Evolutionary conservation across 495 filamentous ascomycete species (phyloP), one percentile per base, ranked within the genome.

Genomic region (Aspergillus olivimuriae): DNA sequence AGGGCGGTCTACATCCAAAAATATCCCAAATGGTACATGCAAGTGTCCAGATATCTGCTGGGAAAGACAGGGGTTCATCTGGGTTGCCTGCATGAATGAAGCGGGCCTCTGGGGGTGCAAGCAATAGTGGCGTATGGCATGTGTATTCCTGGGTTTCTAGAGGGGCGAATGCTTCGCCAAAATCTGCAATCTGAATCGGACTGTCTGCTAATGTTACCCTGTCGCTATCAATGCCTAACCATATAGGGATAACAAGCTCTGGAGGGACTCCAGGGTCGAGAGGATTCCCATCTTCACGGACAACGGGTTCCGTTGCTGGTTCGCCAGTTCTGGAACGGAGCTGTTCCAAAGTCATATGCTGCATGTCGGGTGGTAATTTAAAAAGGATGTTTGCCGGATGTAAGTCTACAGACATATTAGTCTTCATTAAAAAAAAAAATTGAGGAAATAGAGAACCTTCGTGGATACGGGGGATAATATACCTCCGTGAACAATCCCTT

Each of bases 401-500:
- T 5, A 48, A 16, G 21, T 48, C 46, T 48, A 39, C 4, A 9
- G 3, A 8, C 5, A 21, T 23, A 8, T 22, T 6, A 39, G 4
- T 39, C 22, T 5, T 11, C n/a, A 19, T 9, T 15, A 35, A 35
- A 7, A 35, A 10, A 15, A 35, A 8, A 35, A 35, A 35, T 16
- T 10, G 16, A 35, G 33, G 14, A 8, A 35, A 35, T 15, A 16
- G 15, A 35, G n/a, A n/a, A n/a, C n/a, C n/a, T n/a, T n/a, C n/a
- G n/a, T n/a, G n/a, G n/a, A n/a, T n/a, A n/a, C n/a, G n/a, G n/a
- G n/a, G n/a, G n/a, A n/a, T n/a, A n/a, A 51, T 44, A 16, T 26
- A 55, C 52, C 48, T 17, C 53, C 52, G 39, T 64, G 55, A 39
- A 61, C 56, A 35, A 56, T 23, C 11, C 55, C 60, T 39, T 55